Base-by-base conservation (phyloP, 2,329 filamentous ascomycete genomes). In the Penicillium sp. region DNA sequence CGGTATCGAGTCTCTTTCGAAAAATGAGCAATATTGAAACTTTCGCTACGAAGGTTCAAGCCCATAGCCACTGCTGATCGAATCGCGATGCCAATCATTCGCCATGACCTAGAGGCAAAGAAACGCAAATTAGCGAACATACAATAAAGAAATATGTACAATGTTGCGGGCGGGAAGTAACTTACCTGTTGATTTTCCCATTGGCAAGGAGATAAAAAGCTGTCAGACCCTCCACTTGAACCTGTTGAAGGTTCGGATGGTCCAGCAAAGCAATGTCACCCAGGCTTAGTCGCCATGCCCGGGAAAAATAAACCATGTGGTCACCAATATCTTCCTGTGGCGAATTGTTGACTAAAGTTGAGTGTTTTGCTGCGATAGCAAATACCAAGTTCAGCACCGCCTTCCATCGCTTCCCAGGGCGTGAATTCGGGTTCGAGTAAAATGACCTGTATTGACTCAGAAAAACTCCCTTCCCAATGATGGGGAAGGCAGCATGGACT, bases 331-430 rank as follows among this genome's bases (percentile, higher is more conserved):
- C 64, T 8, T 63, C 63, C 31, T 63, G 61, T 43, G 62, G 65
- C 4, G 66, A 61, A 26, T 63, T 61, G 41, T 73, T 65, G 24
- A 70, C 57, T 9, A 75, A 63, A 24, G 70, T 65, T 7, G 67
- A 69, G 55, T 76, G 71, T 60, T 68, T 72, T 24, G 73, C 71
- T 19, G 73, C 73, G 51, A 79, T 76, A 22, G 77, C 77, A 61
- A 79, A 78, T 16, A 79, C 70, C 26, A 79, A 53, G 56, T 80
- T 79, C 43, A 79, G 60, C 26, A 78, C 73, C 10, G 76, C 75
- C 46, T 78, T 64, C 75, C 75, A 77, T 56, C 70, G 68, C 44
- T 69, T 73, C 1, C 74, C 73, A 16, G 75, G 74, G 54, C 70
- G 66, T 19, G 72, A 61, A 31, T 64, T 68, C 9, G 69, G 60